Conservation (phyloP, 2,329 filamentous ascomycete genomes). For the Sporothrix brasiliensis region DNA sequence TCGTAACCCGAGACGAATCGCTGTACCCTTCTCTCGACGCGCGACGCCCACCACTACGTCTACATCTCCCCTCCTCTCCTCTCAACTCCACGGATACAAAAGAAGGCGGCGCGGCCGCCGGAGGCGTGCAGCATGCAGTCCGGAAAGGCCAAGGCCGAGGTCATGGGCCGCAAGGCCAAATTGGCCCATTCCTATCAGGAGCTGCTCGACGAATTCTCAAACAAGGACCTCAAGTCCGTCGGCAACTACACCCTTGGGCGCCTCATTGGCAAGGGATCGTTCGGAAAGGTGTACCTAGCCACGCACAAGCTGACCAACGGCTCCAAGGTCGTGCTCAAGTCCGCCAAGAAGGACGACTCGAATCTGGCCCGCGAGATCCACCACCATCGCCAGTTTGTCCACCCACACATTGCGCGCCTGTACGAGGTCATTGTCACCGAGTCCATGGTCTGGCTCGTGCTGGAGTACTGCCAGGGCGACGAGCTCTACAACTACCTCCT, state of each 20-base stretch:
- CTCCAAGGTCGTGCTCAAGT: constrained; percentile 99
- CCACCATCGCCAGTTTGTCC: constrained; percentile 95
- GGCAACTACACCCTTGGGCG: constrained; percentile 92
- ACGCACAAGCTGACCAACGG: constrained; percentile 97
- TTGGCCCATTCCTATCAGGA: constrained; percentile 97
- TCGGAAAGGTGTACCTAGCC: constrained; percentile 96
- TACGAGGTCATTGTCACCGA: constrained; percentile 99
- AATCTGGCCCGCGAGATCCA: constrained; percentile 98
- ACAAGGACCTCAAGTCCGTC: constrained; percentile 85
- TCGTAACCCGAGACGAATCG: not conserved
- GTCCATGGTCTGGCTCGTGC: constrained; percentile 87
- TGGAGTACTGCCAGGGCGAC: constrained; percentile 96
- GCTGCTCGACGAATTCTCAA: constrained; percentile 94
- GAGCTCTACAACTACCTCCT: constrained; percentile 97
- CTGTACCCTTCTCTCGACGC: not conserved
- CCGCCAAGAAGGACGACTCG: constrained; percentile 90
- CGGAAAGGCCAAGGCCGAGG: constrained; percentile 74
- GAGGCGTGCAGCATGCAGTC: constrained; percentile 29
- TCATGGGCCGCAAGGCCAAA: constrained; percentile 71
- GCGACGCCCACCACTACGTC: not conserved
- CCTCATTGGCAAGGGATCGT: constrained; percentile 95
- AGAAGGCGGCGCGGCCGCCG: constrained; percentile 31
- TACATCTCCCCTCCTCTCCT: not conserved
- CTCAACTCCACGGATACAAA: not conserved
- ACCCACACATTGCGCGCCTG: constrained; percentile 92